Conservation (phyloP, 768 basidiomycete species). For the Kwoniella europaea region DNA sequence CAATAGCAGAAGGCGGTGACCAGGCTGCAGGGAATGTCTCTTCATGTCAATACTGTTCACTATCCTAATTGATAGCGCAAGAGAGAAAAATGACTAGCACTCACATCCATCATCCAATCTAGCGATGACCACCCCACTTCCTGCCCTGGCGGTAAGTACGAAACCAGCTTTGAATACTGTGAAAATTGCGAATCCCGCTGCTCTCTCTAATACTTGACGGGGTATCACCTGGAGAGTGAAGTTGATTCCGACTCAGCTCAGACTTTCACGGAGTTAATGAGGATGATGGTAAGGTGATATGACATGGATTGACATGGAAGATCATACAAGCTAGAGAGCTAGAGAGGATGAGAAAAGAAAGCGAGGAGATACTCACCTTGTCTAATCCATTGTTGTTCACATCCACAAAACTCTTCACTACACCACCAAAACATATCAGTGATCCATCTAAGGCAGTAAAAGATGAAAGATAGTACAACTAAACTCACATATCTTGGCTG, state of each 20-base stretch:
- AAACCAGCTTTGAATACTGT: constrained; percentile 63
- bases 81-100: constrained; percentile 51
- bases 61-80: too few species aligned
- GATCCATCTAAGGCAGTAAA: neutral
- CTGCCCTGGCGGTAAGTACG: constrained; percentile 75
- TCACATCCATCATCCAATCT: constrained; percentile 77
- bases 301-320: neutral
- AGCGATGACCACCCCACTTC: constrained; percentile 87
- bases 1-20: constrained; percentile 94
- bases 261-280: neutral
- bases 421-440: neutral
- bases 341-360: neutral
- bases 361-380: constrained; percentile 61
- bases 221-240: constrained; percentile 63
- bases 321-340: constrained; percentile 8
- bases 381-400: constrained; percentile 80
- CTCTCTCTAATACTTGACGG: constrained; percentile 64
- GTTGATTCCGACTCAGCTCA: neutral
- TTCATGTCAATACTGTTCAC: neutral
- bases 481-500: constrained; percentile 79
- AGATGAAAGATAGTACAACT: neutral
- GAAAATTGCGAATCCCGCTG: constrained; percentile 73
- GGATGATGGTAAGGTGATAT: neutral
- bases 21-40: constrained; percentile 65
- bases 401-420: constrained; percentile 85